Conservation (phyloP, 306 rosid genomes). For the Cyamopsis tetragonoloba region DNA sequence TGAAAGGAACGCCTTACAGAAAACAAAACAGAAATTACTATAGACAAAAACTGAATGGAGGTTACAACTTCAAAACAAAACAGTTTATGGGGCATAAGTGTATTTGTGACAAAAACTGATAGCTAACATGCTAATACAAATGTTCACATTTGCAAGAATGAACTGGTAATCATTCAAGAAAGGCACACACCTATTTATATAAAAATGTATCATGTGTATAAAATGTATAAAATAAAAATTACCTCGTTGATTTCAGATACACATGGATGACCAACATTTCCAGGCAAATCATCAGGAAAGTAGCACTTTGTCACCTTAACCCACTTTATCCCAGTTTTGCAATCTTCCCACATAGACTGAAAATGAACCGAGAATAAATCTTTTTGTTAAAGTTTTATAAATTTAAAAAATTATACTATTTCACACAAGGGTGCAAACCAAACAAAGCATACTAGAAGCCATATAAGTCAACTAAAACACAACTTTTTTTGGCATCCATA, state of each 20-base stretch:
- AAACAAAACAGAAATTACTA: slow-evolving; percentile 22
- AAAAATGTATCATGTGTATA: neutral
- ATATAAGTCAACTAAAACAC: neutral
- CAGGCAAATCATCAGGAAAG: slow-evolving; percentile 86
- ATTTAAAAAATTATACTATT: slow-evolving; percentile 4
- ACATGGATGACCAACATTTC: slow-evolving; percentile 59
- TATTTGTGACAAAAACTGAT: slow-evolving; percentile 9
- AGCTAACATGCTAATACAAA: slow-evolving; percentile 13
- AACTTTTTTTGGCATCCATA: neutral
- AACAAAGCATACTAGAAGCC: slow-evolving; percentile 14
- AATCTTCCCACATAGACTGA: slow-evolving; percentile 95
- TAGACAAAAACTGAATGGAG: neutral
- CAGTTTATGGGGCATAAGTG: neutral
- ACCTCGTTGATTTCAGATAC: slow-evolving; percentile 91
- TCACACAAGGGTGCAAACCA: slow-evolving; percentile 19
- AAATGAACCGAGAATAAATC: slow-evolving; percentile 26
- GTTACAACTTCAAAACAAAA: neutral
- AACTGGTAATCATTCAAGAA: neutral
- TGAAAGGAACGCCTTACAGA: slow-evolving; percentile 1
- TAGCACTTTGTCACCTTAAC: slow-evolving; percentile 58
- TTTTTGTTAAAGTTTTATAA: slow-evolving; percentile 13
- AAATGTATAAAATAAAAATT: slow-evolving; percentile 5
- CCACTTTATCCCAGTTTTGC: slow-evolving; percentile 68
- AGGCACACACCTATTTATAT: neutral
- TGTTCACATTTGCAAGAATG: neutral